Evolutionary conservation across 2,329 filamentous ascomycete genomes (phyloP).

Genomic region (Aureobasidium pullulans): DNA sequence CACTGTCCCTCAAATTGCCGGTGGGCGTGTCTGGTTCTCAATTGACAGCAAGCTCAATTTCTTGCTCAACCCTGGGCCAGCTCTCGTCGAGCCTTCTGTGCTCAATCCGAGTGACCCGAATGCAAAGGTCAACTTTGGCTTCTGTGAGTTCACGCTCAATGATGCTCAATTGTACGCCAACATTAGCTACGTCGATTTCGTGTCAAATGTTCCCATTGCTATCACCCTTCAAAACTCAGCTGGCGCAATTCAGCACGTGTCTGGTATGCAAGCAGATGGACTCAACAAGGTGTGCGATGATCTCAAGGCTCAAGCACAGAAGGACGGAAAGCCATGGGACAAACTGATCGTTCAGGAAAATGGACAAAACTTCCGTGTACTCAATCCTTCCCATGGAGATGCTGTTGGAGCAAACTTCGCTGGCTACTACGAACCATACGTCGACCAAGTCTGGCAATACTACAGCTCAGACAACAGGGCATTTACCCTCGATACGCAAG

Average conservation of each 20-base stretch:
- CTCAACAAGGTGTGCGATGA: constrained; percentile 49
- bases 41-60: constrained; percentile 29
- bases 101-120: constrained; percentile 37
- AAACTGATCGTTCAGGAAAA: constrained; percentile 45
- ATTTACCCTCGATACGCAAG: constrained; percentile 58
- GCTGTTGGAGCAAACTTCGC: constrained; percentile 44
- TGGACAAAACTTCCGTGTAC: constrained; percentile 34
- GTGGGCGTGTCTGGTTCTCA: constrained; percentile 31
- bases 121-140: constrained; percentile 38
- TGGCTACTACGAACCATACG: constrained; percentile 47
- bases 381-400: constrained; percentile 41
- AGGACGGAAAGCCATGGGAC: constrained; percentile 57
- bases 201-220: constrained; percentile 35
- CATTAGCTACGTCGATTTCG: constrained; percentile 32
- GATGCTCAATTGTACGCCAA: constrained; percentile 42
- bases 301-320: constrained; percentile 47
- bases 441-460: constrained; percentile 45
- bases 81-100: constrained; percentile 29
- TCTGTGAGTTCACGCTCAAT: constrained; percentile 44
- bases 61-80: constrained; percentile 30
- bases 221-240: constrained; percentile 31
- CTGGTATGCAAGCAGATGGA: constrained; percentile 53
- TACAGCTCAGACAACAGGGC: constrained; percentile 28
- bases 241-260: constrained; percentile 41
- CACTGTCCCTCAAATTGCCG: constrained; percentile 32